Conservation (phyloP, 2,329 filamentous ascomycete genomes). For the Fusarium albosuccineum region DNA sequence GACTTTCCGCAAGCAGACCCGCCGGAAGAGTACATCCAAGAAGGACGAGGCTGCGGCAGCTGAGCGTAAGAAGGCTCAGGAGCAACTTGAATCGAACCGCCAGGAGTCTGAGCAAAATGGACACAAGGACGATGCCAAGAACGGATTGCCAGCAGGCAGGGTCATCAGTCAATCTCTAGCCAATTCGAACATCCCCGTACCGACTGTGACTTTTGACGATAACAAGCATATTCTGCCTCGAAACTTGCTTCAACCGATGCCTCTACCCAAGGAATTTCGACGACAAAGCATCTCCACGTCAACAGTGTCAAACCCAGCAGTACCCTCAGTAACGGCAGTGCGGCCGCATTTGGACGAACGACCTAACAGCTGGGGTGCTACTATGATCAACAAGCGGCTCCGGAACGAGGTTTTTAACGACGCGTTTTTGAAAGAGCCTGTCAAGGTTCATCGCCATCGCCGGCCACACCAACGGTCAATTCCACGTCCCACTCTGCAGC, state of each 20-base stretch:
- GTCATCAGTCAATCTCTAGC: conserved; percentile 82
- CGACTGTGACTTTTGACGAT: conserved; percentile 93
- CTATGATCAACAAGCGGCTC: conserved; percentile 87
- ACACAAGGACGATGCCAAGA: conserved; percentile 19
- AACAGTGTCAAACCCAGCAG: conserved; percentile 34
- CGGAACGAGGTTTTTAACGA: conserved; percentile 94
- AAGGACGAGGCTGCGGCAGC: conserved; percentile 59
- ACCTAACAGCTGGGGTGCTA: conserved; percentile 86
- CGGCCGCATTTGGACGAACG: conserved; percentile 65
- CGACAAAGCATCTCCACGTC: conserved; percentile 52
- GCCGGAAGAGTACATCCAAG: conserved; percentile 70
- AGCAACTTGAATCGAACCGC: conserved; percentile 40
- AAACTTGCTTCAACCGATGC: conserved; percentile 78
- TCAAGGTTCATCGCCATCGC: conserved; percentile 83
- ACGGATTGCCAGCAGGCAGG: conserved; percentile 48
- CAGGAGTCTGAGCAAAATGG: conserved; percentile 34
- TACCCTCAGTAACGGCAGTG: conserved; percentile 15
- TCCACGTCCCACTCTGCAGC: conserved; percentile 64
- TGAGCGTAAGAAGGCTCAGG: conserved; percentile 54
- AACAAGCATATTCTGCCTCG: conserved; percentile 94
- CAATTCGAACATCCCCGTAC: conserved; percentile 73
- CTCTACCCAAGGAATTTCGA: conserved; percentile 50
- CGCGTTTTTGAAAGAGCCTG: conserved; percentile 86
- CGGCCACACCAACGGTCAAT: conserved; percentile 77
- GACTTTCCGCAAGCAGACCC: conserved; percentile 87